Conservation (phyloP, 176 grass and related monocot genomes). For the Paspalum notatum region DNA sequence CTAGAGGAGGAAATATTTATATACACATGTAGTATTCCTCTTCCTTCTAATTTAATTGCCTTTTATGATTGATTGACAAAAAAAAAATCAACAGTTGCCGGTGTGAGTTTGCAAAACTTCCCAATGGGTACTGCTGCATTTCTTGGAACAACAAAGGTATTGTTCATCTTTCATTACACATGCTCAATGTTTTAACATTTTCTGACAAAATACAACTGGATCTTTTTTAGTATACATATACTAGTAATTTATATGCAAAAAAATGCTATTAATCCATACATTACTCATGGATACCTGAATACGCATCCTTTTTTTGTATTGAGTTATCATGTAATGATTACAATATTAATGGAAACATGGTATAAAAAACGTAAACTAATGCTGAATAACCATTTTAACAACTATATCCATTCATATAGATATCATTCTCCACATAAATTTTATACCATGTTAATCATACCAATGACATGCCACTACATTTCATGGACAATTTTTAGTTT, state of each 20-base stretch:
- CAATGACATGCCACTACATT: not conserved
- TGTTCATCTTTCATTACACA: not conserved
- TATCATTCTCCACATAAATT: not conserved
- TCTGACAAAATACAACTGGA: not conserved
- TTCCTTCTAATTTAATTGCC: conserved; percentile 8
- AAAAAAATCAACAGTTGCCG: conserved; percentile 59
- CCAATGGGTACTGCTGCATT: conserved; percentile 74
- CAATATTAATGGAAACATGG: not conserved
- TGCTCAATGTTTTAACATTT: conserved; percentile 13
- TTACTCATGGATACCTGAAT: not conserved
- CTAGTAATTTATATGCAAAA: not conserved
- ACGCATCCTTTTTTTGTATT: not conserved
- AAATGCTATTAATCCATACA: not conserved
- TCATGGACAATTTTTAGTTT: not conserved
- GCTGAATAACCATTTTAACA: too few species aligned
- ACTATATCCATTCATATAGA: not conserved
- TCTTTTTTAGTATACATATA: conserved; percentile 7
- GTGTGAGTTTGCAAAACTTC: conserved; percentile 85
- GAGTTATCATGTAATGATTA: not conserved
- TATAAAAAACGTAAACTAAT: not conserved
- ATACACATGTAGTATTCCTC: not conserved
- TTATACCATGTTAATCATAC: not conserved
- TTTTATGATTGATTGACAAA: conserved; percentile 23
- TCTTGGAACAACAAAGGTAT: conserved; percentile 78
- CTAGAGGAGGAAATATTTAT: not conserved